phyloP scores from a whole-genome alignment of 148 eudicot genomes.

The Drosera capensis region DNA sequence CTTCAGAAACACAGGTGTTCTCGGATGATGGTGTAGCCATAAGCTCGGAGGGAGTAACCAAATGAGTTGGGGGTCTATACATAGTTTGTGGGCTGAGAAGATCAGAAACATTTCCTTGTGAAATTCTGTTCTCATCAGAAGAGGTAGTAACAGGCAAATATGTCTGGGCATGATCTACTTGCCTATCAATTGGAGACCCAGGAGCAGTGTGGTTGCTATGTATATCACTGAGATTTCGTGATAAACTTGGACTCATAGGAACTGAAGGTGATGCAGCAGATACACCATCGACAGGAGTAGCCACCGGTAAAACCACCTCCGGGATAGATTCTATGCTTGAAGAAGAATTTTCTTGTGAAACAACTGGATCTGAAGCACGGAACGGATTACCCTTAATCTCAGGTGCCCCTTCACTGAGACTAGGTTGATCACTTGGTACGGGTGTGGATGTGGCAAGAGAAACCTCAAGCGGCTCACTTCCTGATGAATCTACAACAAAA shows the following conservation, averaged over 20 bases:
- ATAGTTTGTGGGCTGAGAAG: slow-evolving; percentile 26
- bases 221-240: slow-evolving; percentile 35
- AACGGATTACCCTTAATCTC: slow-evolving; percentile 28
- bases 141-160: slow-evolving; percentile 30
- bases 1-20: slow-evolving; percentile 26
- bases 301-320: slow-evolving; percentile 20
- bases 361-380: slow-evolving; percentile 27
- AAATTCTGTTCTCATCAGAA: slow-evolving; percentile 33
- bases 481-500: slow-evolving; percentile 33
- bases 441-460: slow-evolving; percentile 33
- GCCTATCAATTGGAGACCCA: slow-evolving; percentile 64
- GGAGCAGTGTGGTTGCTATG: slow-evolving; percentile 32
- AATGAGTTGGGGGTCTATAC: slow-evolving; percentile 91
- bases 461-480: slow-evolving; percentile 37
- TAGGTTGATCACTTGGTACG: slow-evolving; percentile 14
- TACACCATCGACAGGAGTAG: slow-evolving; percentile 24
- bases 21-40: slow-evolving; percentile 76
- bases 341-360: slow-evolving; percentile 23
- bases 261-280: slow-evolving; percentile 43
- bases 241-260: slow-evolving; percentile 61
- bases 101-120: slow-evolving; percentile 25
- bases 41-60: slow-evolving; percentile 86
- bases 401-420: slow-evolving; percentile 27
- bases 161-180: slow-evolving; percentile 35
- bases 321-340: slow-evolving; percentile 29